Evolutionary conservation across 768 basidiomycete species (phyloP).

Genomic region (Trichaptum fuscoviolaceum): DNA sequence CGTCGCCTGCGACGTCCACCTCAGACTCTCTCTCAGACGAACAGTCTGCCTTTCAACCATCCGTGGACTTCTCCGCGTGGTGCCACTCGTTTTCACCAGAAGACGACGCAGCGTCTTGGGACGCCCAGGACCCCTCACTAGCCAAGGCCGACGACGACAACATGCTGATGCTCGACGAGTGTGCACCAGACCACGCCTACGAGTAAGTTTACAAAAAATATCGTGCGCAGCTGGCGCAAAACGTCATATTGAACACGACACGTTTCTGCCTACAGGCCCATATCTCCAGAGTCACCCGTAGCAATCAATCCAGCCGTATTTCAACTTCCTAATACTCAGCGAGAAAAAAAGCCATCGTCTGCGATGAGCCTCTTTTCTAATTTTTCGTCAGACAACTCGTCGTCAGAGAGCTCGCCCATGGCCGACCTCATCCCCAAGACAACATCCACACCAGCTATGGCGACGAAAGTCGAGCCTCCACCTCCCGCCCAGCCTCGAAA

Average conservation of each 20-base stretch:
- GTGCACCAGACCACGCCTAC: conserved; percentile 69
- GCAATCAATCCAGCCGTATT: conserved; percentile 25
- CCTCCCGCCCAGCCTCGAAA: conserved; percentile 56
- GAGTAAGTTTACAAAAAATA: conserved; percentile 39
- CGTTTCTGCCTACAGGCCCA: conserved; percentile 16
- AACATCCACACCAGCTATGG: conserved; percentile 29
- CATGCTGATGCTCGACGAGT: conserved; percentile 66
- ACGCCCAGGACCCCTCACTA: conserved; percentile 39
- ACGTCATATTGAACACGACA: conserved; percentile 12
- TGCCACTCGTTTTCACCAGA: conserved; percentile 43
- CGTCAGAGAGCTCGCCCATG: conserved; percentile 13
- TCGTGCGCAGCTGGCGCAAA: conserved; percentile 23
- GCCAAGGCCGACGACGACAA: conserved; percentile 45
- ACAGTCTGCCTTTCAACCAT: conserved; percentile 41
- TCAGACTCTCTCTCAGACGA: conserved; percentile 42
- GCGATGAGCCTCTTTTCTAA: conserved; percentile 13
- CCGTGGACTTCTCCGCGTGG: conserved; percentile 53
- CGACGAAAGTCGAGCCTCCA: conserved; percentile 65
- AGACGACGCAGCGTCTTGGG: conserved; percentile 32
- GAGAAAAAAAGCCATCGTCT: conserved; percentile 24
- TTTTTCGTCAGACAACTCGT: conserved; percentile 28
- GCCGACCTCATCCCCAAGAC: conserved; percentile 8
- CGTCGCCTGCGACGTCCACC: conserved; percentile 67
- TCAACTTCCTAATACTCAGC: conserved; percentile 28
- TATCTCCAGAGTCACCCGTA: conserved; percentile 27